A percentile compares a stretch with the other conserved stretches of the same genome.
phyloP scores from a whole-genome alignment of 2,329 filamentous ascomycete genomes.

The Aspergillus piperis region DNA sequence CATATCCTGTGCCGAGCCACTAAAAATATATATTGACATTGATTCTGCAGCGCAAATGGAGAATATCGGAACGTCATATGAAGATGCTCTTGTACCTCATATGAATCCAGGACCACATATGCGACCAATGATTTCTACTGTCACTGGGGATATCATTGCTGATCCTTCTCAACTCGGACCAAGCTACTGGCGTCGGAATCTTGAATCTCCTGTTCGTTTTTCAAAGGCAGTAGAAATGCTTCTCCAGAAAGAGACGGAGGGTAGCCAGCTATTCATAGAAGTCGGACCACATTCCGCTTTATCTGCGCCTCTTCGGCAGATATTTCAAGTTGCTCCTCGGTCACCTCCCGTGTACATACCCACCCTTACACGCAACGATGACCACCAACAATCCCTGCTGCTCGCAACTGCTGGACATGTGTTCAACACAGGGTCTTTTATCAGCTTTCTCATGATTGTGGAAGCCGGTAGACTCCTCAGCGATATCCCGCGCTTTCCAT shows the following conservation, averaged over 20 bases:
- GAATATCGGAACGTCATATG: not conserved
- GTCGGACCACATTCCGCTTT: conserved; percentile 42
- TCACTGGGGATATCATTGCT: not conserved
- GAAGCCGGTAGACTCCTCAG: conserved; percentile 12
- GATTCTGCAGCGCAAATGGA: conserved; percentile 3
- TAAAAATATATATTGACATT: not conserved
- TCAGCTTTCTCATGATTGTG: conserved; percentile 4
- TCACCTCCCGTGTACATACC: conserved; percentile 7
- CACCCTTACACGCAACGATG: conserved; percentile 7
- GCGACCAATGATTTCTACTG: conserved; percentile 11
- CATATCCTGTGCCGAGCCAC: too few species aligned
- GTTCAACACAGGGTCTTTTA: not conserved
- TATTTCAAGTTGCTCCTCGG: not conserved
- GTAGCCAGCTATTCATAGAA: conserved; percentile 28
- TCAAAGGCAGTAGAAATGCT: conserved; percentile 11
- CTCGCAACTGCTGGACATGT: conserved; percentile 24
- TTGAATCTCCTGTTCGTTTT: conserved; percentile 26
- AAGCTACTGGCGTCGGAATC: conserved; percentile 17
- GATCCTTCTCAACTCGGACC: not conserved
- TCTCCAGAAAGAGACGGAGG: not conserved
- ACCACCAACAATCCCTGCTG: conserved; percentile 19
- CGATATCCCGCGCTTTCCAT: conserved; percentile 27
- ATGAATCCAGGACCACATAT: not conserved
- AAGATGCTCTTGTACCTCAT: not conserved
- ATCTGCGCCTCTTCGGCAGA: conserved; percentile 30